Evolutionary conservation across 179 eudicot genomes (phyloP).

Genomic region (Kewa caespitosa): DNA sequence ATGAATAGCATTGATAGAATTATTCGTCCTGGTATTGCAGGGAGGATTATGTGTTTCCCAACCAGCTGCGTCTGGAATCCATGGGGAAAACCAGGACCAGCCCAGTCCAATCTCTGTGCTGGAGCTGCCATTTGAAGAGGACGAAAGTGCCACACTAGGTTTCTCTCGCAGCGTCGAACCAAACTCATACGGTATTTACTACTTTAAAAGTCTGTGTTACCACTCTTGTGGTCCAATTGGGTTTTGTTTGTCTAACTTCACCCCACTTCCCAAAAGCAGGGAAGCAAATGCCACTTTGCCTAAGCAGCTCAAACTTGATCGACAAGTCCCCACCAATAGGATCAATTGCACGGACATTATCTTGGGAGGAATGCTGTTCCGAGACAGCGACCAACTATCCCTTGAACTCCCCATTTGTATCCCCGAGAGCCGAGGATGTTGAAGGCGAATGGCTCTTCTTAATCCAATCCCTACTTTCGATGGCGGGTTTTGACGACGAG

Average conservation of each 20-base stretch:
- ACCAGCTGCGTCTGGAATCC: constrained; percentile 31
- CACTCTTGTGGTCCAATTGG: neutral
- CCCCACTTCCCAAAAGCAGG: constrained; percentile 22
- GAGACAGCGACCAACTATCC: constrained; percentile 47
- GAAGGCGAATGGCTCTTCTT: constrained; percentile 60
- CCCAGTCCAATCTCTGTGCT: constrained; percentile 94
- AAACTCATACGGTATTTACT: constrained; percentile 44
- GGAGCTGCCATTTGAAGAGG: constrained; percentile 73
- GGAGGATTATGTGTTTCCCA: constrained; percentile 38
- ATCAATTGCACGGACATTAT: constrained; percentile 81
- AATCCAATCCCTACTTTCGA: constrained; percentile 63
- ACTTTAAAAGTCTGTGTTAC: neutral
- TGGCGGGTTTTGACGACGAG: constrained; percentile 47
- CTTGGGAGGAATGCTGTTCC: constrained; percentile 64
- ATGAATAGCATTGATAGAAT: neutral
- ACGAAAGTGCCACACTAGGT: constrained; percentile 40
- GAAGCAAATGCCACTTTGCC: constrained; percentile 32
- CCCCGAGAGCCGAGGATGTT: constrained; percentile 45
- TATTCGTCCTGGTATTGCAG: constrained; percentile 37
- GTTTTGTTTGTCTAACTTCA: constrained; percentile 9
- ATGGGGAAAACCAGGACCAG: constrained; percentile 70
- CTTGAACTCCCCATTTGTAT: constrained; percentile 35
- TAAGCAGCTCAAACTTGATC: constrained; percentile 59
- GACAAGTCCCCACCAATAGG: constrained; percentile 93
- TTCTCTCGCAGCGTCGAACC: constrained; percentile 39